These are phyloP conservation scores for Leptographium radiaticola DNA, from an alignment of 2,329 filamentous ascomycete genomes.

Conservation along the genomic window DNA sequence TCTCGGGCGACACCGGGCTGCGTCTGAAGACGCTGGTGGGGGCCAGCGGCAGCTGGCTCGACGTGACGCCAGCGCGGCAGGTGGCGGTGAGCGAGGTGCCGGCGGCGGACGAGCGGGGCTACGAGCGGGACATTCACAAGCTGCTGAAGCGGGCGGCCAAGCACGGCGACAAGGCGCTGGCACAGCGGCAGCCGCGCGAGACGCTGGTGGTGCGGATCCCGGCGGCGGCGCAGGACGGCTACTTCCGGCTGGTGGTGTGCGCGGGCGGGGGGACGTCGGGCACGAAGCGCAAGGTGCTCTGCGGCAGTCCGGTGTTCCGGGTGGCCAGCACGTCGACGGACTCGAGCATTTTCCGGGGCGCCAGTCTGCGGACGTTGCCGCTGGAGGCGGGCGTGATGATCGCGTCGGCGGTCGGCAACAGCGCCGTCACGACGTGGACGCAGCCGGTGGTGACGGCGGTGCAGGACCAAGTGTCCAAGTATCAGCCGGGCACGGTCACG, in stretches of 20 bases:
- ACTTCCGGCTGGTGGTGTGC: slow-evolving; percentile 55
- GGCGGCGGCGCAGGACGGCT: slow-evolving; percentile 49
- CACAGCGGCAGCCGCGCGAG: slow-evolving; percentile 40
- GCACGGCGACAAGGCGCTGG: slow-evolving; percentile 26
- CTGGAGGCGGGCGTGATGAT: slow-evolving; percentile 51
- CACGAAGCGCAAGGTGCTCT: slow-evolving; percentile 44
- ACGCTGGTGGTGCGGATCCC: slow-evolving; percentile 54
- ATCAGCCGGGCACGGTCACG: slow-evolving; percentile 21
- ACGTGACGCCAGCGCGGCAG: slow-evolving; percentile 48
- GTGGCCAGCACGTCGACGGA: slow-evolving; percentile 53
- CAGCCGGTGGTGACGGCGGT: slow-evolving; percentile 23
- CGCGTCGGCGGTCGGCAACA: slow-evolving; percentile 34
- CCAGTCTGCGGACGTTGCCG: slow-evolving; percentile 50
- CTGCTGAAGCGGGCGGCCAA: slow-evolving; percentile 41
- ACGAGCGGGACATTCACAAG: slow-evolving; percentile 54
- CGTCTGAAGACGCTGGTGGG: slow-evolving; percentile 49
- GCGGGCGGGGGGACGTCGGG: slow-evolving; percentile 20
- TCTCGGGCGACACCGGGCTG: slow-evolving; percentile 56
- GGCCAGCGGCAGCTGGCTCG: slow-evolving; percentile 46
- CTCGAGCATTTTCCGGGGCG: slow-evolving; percentile 47
- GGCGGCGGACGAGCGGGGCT: slow-evolving; percentile 46
- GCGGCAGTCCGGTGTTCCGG: slow-evolving; percentile 54
- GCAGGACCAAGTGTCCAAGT: slow-evolving; percentile 25
- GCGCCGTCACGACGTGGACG: slow-evolving; percentile 29
- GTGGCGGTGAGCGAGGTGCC: slow-evolving; percentile 35